Evolutionary conservation across 2,329 filamentous ascomycete genomes (phyloP).

Genomic region (Cryphonectria japonica): DNA sequence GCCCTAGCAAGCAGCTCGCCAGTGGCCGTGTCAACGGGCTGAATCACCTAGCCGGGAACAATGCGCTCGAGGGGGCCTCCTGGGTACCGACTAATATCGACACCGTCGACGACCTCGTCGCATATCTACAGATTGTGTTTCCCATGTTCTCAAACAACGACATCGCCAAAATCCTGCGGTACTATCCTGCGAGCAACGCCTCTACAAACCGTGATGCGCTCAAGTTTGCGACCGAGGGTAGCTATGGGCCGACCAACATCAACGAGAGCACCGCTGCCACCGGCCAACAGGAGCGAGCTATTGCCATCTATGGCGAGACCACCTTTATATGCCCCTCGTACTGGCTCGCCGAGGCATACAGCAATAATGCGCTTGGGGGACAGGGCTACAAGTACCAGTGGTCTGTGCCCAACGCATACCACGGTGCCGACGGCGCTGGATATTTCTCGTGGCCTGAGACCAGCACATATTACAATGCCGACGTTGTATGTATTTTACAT

Average conservation of each 20-base stretch:
- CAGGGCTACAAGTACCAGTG: slow-evolving; percentile 18
- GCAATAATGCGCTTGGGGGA: slow-evolving; percentile 1
- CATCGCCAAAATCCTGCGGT: slow-evolving; percentile 11
- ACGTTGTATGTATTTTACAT: neutral
- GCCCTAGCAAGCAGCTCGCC: slow-evolving; percentile 13
- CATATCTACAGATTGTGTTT: slow-evolving; percentile 2
- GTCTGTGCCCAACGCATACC: slow-evolving; percentile 17
- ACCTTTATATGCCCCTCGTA: slow-evolving; percentile 19
- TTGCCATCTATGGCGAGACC: slow-evolving; percentile 16
- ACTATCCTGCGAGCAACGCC: slow-evolving; percentile 14
- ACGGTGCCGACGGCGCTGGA: slow-evolving; percentile 8
- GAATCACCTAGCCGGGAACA: slow-evolving; percentile 6
- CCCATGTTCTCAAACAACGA: slow-evolving; percentile 21
- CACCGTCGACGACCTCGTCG: slow-evolving; percentile 8
- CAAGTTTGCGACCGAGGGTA: slow-evolving; percentile 10
- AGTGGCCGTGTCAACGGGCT: slow-evolving; percentile 10
- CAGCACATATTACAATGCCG: slow-evolving; percentile 3
- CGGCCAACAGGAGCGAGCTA: slow-evolving; percentile 13
- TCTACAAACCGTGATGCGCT: neutral
- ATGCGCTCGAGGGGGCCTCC: slow-evolving; percentile 14
- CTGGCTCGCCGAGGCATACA: slow-evolving; percentile 18
- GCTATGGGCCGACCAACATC: neutral
- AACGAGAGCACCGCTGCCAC: slow-evolving; percentile 20
- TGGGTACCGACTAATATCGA: neutral
- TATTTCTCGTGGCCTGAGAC: slow-evolving; percentile 9